Conservation (phyloP, 2,329 filamentous ascomycete genomes). For the Rutstroemia sydowiana region DNA sequence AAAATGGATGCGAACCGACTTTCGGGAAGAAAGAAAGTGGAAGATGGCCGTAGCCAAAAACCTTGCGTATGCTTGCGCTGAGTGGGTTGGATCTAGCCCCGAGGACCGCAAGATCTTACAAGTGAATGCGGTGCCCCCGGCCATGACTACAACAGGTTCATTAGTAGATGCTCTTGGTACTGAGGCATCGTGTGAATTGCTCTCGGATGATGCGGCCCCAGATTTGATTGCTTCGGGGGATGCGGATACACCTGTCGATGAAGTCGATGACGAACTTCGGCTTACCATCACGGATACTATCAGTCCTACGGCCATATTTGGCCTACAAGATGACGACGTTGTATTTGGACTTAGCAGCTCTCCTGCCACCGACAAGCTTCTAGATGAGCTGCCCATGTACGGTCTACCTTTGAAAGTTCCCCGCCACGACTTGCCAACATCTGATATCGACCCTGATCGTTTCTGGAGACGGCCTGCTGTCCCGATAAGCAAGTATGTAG, state of each 20-base stretch:
- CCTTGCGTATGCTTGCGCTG: conserved; percentile 73
- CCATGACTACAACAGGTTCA: conserved; percentile 19
- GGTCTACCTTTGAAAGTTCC: conserved; percentile 54
- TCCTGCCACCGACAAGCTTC: conserved; percentile 64
- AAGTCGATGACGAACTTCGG: conserved; percentile 30
- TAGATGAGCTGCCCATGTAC: conserved; percentile 77
- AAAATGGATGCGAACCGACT: conserved; percentile 98
- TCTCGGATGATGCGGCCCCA: conserved; percentile 51
- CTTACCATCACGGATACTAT: conserved; percentile 36
- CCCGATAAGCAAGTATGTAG: conserved; percentile 79
- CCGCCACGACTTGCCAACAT: conserved; percentile 47
- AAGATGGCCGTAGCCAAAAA: conserved; percentile 75
- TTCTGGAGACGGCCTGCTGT: conserved; percentile 70
- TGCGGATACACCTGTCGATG: conserved; percentile 46
- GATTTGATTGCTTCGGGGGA: conserved; percentile 60
- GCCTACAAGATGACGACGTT: conserved; percentile 72
- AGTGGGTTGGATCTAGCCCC: conserved; percentile 62
- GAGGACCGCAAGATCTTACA: conserved; percentile 63
- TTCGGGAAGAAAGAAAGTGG: conserved; percentile 89
- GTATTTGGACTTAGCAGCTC: conserved; percentile 72
- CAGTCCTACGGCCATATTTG: conserved; percentile 73
- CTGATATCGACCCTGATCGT: conserved; percentile 59
- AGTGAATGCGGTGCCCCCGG: conserved; percentile 50
- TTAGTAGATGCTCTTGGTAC: conserved; percentile 30
- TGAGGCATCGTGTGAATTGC: conserved; percentile 22